Percentiles rank a stretch among this genome's conserved stretches.
phyloP scores from a whole-genome alignment of 805 yeast genomes.

The Kuraishia ogatae region DNA sequence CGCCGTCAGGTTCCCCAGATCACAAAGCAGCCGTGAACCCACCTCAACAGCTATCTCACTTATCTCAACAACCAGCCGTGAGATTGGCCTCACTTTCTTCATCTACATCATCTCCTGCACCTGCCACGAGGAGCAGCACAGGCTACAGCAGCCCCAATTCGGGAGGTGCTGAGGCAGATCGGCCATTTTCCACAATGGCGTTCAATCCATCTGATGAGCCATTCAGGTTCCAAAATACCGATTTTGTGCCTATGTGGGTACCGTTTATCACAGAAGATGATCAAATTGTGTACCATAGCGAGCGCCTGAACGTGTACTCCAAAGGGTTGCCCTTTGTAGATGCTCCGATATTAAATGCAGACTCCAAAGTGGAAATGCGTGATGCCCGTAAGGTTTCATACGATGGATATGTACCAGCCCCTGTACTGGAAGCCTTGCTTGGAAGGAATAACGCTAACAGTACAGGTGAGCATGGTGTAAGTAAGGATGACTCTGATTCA shows the following conservation, averaged over 20 bases:
- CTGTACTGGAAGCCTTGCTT: background rate
- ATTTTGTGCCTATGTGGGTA: conserved; percentile 44
- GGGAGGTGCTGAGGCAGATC: background rate
- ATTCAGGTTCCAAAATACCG: background rate
- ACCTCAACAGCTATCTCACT: conserved; percentile 16
- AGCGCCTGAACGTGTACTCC: conserved; percentile 51
- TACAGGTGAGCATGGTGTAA: background rate
- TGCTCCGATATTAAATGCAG: conserved; percentile 24
- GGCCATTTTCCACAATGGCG: background rate
- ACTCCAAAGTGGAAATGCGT: conserved; percentile 22
- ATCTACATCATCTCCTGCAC: background rate
- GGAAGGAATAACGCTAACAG: background rate
- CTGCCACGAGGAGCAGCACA: background rate
- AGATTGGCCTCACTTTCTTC: conserved; percentile 4
- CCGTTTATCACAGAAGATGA: conserved; percentile 51
- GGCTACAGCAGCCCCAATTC: background rate
- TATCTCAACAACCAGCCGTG: conserved; percentile 15
- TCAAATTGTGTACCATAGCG: conserved; percentile 49
- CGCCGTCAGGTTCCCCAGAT: background rate
- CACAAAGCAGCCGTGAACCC: background rate
- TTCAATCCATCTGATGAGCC: background rate
- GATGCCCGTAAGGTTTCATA: conserved; percentile 14
- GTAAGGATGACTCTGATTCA: background rate
- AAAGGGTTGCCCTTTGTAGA: conserved; percentile 37
- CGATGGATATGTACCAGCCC: conserved; percentile 13